Percentiles rank a stretch among this genome's conserved stretches.
phyloP scores from a whole-genome alignment of 768 basidiomycete species.

The Russula abietina region DNA sequence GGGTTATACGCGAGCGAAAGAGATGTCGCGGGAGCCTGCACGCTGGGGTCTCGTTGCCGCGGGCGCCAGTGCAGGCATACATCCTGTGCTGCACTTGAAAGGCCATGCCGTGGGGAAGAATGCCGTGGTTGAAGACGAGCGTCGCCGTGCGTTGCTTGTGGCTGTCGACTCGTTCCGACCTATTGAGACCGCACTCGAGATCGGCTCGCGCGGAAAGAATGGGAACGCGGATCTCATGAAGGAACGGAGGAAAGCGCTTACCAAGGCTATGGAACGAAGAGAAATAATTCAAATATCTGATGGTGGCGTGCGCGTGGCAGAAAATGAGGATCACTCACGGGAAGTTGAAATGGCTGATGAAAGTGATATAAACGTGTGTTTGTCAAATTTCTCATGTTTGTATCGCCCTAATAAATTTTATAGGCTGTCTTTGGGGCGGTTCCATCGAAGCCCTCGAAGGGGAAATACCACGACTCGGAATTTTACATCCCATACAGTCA shows the following conservation, averaged over 20 bases:
- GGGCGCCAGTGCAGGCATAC: slow-evolving; percentile 45
- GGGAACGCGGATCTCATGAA: slow-evolving; percentile 76
- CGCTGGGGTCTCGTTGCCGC: slow-evolving; percentile 67
- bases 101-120: slow-evolving; percentile 31
- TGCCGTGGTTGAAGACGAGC: slow-evolving; percentile 42
- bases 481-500: slow-evolving; percentile 93
- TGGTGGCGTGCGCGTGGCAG: slow-evolving; percentile 31
- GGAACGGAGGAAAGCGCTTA: slow-evolving; percentile 71
- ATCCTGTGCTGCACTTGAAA: slow-evolving; percentile 57
- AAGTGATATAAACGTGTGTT: slow-evolving; percentile 62
- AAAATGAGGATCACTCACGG: slow-evolving; percentile 31
- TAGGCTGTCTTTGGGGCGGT: slow-evolving; percentile 23
- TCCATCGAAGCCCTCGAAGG: slow-evolving; percentile 34
- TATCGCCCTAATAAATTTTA: slow-evolving; percentile 33
- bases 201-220: slow-evolving; percentile 64
- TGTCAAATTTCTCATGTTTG: slow-evolving; percentile 61
- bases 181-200: slow-evolving; percentile 85
- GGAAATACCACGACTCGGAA: slow-evolving; percentile 66
- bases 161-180: slow-evolving; percentile 81
- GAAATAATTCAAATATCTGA: slow-evolving; percentile 33
- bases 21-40: slow-evolving; percentile 60
- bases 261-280: slow-evolving; percentile 52
- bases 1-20: slow-evolving; percentile 86
- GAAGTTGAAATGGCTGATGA: slow-evolving; percentile 72
- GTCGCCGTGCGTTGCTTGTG: slow-evolving; percentile 59